phyloP scores from a whole-genome alignment of 139 green algal species.

The Pseudopediastrum boryanum region DNA sequence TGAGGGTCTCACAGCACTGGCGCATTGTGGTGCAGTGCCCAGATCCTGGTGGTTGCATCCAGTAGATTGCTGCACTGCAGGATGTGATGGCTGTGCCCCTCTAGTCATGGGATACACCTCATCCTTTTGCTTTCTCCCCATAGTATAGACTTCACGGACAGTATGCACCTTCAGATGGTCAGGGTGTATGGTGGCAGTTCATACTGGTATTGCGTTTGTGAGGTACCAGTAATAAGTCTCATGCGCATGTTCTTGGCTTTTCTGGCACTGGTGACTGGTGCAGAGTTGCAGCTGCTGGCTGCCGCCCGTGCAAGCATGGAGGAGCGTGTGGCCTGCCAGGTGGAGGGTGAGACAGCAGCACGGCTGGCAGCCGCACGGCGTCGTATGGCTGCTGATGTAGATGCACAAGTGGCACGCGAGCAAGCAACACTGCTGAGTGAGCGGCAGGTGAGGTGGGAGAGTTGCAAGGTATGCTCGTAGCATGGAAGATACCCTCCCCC shows the following conservation, averaged over 20 bases:
- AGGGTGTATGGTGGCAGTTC: too few species aligned
- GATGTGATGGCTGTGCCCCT: too few species aligned
- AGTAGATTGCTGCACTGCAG: too few species aligned
- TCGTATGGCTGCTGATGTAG: conserved; percentile 36
- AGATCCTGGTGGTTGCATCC: too few species aligned
- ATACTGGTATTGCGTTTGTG: background rate
- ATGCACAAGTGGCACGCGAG: conserved; percentile 21
- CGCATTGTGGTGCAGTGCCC: too few species aligned
- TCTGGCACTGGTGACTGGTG: background rate
- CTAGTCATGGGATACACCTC: too few species aligned
- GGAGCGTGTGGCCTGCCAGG: conserved; percentile 26
- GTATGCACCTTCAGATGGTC: too few species aligned
- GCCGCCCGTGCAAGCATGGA: conserved; percentile 42
- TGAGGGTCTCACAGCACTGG: too few species aligned
- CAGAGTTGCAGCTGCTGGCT: conserved; percentile 40
- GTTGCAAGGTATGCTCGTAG: background rate
- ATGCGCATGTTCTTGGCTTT: background rate
- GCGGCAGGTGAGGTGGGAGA: background rate
- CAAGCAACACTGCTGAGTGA: background rate
- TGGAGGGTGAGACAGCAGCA: conserved; percentile 39
- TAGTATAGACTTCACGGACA: too few species aligned
- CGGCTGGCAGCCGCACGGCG: conserved; percentile 33
- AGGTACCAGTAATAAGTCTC: background rate
- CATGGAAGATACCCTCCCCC: background rate
- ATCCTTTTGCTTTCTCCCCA: too few species aligned